Evolutionary conservation across 1,139 yeast species (phyloP), one percentile per base, ranked within the genome.

Genomic region (Hemisphaericaspora lyxosophila): DNA sequence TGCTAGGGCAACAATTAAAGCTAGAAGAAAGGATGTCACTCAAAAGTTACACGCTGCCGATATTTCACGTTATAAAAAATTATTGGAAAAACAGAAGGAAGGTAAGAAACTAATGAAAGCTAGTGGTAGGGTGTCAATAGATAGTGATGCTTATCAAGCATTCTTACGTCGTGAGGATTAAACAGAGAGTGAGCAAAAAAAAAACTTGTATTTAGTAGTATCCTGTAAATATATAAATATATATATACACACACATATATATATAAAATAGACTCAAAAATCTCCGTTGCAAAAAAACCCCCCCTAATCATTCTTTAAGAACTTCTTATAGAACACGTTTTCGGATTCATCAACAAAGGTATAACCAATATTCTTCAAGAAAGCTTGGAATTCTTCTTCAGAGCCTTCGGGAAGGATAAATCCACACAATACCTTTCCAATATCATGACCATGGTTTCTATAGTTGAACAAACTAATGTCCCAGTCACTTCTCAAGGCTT

Each of bases 371-470:
- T 76, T 73, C 33, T 75, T 70, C 61, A 92, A 73, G 62, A 88
- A 87, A 17, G 68, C 65, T 48, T 82, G 80, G 57, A 90, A 84
- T 9, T 70, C 76, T 30, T 73, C 77, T 33, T 70, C 66, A 29
- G 92, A 88, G 25, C 73, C 74, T 31, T 78, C 77, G 4, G 97
- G 97, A 20, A 90, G 88, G 31, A 82, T 82, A 44, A 94, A 76
- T 23, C 96, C 99, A 38, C 95, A 92, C 48, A 92, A 71, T 1
- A 92, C 87, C 60, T 88, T 88, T 31, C 95, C 97, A 34, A 92
- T 78, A 59, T 92, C 98, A 40, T 92, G 85, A 23, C 99, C 99
- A 52, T 89, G 95, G 64, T 92, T 90, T 72, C 99, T 81, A 64
- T 92, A 92, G 61, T 92, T 96, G 80, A 92, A 92, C 51, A 92